These are phyloP conservation scores for Candida maesae DNA, from an alignment of 805 yeast genomes.

Conservation along the genomic window DNA sequence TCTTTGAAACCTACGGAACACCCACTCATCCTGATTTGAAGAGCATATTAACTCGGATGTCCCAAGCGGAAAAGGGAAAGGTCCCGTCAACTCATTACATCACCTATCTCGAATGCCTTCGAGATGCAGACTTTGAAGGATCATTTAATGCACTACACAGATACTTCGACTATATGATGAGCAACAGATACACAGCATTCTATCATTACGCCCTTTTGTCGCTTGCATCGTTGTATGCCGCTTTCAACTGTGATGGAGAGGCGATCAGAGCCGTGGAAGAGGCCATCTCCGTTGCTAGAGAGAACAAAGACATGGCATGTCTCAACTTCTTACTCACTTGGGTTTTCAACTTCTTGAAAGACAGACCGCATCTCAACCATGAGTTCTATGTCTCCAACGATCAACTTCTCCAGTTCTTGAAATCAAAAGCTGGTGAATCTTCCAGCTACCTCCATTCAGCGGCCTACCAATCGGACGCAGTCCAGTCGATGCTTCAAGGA, in stretches of 20 bases:
- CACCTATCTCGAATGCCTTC: constrained; percentile 55
- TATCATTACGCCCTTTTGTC: constrained; percentile 78
- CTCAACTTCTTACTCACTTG: constrained; percentile 70
- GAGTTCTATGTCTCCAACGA: constrained; percentile 54
- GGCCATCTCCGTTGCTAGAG: constrained; percentile 84
- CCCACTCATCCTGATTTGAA: constrained; percentile 43
- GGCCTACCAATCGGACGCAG: constrained; percentile 63
- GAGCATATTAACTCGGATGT: constrained; percentile 41
- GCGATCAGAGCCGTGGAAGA: constrained; percentile 81
- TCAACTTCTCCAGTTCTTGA: constrained; percentile 58
- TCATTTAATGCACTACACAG: constrained; percentile 53
- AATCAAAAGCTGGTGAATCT: constrained; percentile 29
- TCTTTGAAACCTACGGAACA: constrained; percentile 49
- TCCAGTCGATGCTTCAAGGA: constrained; percentile 50
- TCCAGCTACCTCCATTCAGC: constrained; percentile 40
- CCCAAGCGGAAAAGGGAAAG: constrained; percentile 40
- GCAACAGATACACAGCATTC: constrained; percentile 55
- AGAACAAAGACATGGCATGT: constrained; percentile 70
- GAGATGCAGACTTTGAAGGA: constrained; percentile 54
- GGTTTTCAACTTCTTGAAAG: constrained; percentile 66
- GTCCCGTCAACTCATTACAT: constrained; percentile 52
- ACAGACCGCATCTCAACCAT: constrained; percentile 55
- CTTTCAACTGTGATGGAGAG: constrained; percentile 53
- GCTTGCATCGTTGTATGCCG: constrained; percentile 66
- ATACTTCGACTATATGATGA: constrained; percentile 75